Conservation (phyloP, 768 basidiomycete genomes). For the Pleurotus eryngii region DNA sequence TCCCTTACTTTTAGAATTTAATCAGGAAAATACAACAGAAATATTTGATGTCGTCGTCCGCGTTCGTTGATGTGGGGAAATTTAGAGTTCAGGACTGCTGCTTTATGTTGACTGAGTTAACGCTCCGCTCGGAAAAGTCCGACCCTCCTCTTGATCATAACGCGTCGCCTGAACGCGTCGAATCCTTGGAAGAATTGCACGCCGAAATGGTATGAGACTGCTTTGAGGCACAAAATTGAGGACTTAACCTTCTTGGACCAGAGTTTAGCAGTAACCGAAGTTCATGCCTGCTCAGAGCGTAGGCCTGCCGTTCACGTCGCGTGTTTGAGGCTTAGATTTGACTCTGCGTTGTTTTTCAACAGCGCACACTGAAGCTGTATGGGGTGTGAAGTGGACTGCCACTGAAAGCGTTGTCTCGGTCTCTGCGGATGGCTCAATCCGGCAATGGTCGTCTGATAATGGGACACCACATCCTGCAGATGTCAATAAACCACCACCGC, state of each 20-base stretch:
- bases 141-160: slow-evolving; percentile 13
- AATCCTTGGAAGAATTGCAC: too few species aligned
- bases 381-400: slow-evolving; percentile 73
- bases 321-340: slow-evolving; percentile 9
- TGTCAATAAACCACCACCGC: slow-evolving; percentile 55
- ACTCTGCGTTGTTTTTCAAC: slow-evolving; percentile 17
- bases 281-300: slow-evolving; percentile 78
- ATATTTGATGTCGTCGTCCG: slow-evolving; percentile 82
- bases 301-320: slow-evolving; percentile 30
- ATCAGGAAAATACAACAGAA: slow-evolving; percentile 23
- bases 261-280: slow-evolving; percentile 75
- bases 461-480: slow-evolving; percentile 57
- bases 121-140: slow-evolving; percentile 53
- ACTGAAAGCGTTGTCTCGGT: slow-evolving; percentile 63
- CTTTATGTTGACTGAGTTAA: slow-evolving; percentile 34
- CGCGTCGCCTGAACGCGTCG: background rate
- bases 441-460: slow-evolving; percentile 66
- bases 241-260: slow-evolving; percentile 14
- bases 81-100: slow-evolving; percentile 44
- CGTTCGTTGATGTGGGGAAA: slow-evolving; percentile 86
- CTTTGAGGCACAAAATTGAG: background rate
- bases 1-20: slow-evolving; percentile 38
- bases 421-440: slow-evolving; percentile 76
- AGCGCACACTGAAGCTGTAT: slow-evolving; percentile 80
- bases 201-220: too few species aligned